Evolutionary conservation across 768 basidiomycete genomes (phyloP).

Genomic region (Amanita jacksonii): DNA sequence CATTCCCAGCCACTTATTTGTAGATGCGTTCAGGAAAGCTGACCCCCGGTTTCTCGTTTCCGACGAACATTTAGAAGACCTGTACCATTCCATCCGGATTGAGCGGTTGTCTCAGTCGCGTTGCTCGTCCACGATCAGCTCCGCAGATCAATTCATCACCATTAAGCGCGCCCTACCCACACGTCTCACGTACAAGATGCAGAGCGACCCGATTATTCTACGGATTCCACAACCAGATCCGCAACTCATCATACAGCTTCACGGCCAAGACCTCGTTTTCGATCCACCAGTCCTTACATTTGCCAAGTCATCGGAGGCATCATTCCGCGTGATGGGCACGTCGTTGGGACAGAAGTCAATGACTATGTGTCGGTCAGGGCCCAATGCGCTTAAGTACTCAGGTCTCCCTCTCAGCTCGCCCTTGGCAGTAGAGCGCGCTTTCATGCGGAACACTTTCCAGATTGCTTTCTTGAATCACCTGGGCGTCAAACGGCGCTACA

Average conservation of each 20-base stretch:
- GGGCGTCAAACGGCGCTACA: slow-evolving; percentile 73
- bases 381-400: slow-evolving; percentile 74
- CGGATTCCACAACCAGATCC: slow-evolving; percentile 81
- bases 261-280: slow-evolving; percentile 82
- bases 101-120: slow-evolving; percentile 71
- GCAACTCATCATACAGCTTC: slow-evolving; percentile 71
- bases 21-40: slow-evolving; percentile 70
- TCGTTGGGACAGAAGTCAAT: slow-evolving; percentile 77
- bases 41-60: slow-evolving; percentile 65
- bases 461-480: slow-evolving; percentile 68
- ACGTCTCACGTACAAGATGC: slow-evolving; percentile 76
- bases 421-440: slow-evolving; percentile 79
- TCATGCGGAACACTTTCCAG: slow-evolving; percentile 97
- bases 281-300: slow-evolving; percentile 84
- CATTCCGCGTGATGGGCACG: slow-evolving; percentile 86
- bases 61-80: slow-evolving; percentile 65
- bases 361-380: slow-evolving; percentile 75
- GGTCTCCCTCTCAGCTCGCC: slow-evolving; percentile 73
- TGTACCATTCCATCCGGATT: slow-evolving; percentile 68
- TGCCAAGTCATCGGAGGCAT: slow-evolving; percentile 64
- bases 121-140: slow-evolving; percentile 26
- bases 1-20: slow-evolving; percentile 69
- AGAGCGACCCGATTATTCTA: slow-evolving; percentile 83
- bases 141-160: slow-evolving; percentile 47
- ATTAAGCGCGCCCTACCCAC: slow-evolving; percentile 69